Evolutionary conservation across 106 monocot species (phyloP), one percentile per base, ranked within the genome.

Genomic region (Allium fistulosum): DNA sequence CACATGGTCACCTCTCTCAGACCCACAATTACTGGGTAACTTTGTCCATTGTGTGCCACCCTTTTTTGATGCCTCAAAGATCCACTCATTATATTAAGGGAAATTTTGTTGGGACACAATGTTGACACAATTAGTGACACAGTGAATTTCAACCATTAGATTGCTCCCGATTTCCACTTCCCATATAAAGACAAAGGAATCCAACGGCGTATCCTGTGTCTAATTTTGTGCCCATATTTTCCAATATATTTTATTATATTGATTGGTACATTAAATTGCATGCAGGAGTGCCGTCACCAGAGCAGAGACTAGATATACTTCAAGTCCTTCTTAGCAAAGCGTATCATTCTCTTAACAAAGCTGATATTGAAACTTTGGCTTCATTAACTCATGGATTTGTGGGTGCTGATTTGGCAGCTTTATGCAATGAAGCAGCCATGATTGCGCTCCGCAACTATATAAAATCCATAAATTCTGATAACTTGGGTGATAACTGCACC

Each of bases 331-430:
- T 99, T 56, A 72, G 70, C 74, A 62, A 59, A 68, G 75, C 83
- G 68, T 71, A 68, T 69, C 89, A 99, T 75, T 93, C 90, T 10
- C 87, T 99, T 11, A 80, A 61, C 49, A 28, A 48, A 9, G 55
- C 52, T 26, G 78, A 99, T 27, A 28, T 87, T 58, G 77, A 85
- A 27, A 71, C 81, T 11, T 62, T 99, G 67, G 92, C 97, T 85
- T 72, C 75, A n/a, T 80, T 59, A 18, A 90, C 97, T 26, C 97
- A 99, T 90, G 97, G 93, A 26, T 99, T 99, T 83, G 93, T 99
- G 1, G 97, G 93, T 77, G 92, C 93, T 77, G 97, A 99, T 85
- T 79, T 99, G 51, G 82, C 82, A 69, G 87, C 93, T 71, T 85
- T 99, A 65, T 93, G 97, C 72, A 93, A 93, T 71, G 97, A 99